phyloP scores from a whole-genome alignment of 164 flowering plant species.

The Aristolochia contorta region DNA sequence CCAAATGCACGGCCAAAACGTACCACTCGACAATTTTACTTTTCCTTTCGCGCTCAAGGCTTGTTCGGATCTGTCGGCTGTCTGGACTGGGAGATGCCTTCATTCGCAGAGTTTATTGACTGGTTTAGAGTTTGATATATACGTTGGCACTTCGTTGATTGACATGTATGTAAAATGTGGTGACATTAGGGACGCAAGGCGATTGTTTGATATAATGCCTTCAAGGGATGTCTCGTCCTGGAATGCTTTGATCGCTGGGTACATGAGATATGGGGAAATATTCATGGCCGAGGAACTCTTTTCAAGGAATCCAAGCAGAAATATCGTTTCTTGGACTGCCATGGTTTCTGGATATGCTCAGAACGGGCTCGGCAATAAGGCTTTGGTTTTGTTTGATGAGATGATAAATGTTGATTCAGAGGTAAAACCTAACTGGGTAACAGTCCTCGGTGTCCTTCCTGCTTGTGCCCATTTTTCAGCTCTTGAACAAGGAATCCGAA shows the following conservation, averaged over 20 bases:
- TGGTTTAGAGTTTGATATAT: slow-evolving; percentile 35
- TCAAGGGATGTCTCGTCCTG: slow-evolving; percentile 39
- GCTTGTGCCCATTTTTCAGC: slow-evolving; percentile 45
- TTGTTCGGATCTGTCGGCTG: slow-evolving; percentile 20
- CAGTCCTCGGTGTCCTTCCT: slow-evolving; percentile 48
- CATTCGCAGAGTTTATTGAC: slow-evolving; percentile 30
- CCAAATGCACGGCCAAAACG: slow-evolving; percentile 22
- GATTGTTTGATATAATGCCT: slow-evolving; percentile 32
- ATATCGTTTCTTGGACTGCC: slow-evolving; percentile 50
- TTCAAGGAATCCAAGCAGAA: slow-evolving; percentile 17
- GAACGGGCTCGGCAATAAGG: slow-evolving; percentile 36
- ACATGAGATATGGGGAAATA: slow-evolving; percentile 33
- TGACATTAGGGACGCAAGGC: slow-evolving; percentile 19
- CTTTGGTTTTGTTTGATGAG: slow-evolving; percentile 35
- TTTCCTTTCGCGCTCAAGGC: slow-evolving; percentile 46
- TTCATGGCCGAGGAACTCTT: slow-evolving; percentile 30
- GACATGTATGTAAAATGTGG: slow-evolving; percentile 48
- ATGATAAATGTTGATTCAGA: slow-evolving; percentile 24
- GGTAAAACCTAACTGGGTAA: slow-evolving; percentile 52
- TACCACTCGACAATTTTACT: slow-evolving; percentile 36
- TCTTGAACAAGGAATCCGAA: slow-evolving; percentile 35
- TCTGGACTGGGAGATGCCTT: slow-evolving; percentile 26
- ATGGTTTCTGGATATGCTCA: slow-evolving; percentile 53
- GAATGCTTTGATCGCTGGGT: slow-evolving; percentile 48
- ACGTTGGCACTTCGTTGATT: slow-evolving; percentile 46